These are phyloP conservation scores for Xylogone sp. DNA, from an alignment of 2,329 filamentous ascomycete genomes.

Conservation along the genomic window DNA sequence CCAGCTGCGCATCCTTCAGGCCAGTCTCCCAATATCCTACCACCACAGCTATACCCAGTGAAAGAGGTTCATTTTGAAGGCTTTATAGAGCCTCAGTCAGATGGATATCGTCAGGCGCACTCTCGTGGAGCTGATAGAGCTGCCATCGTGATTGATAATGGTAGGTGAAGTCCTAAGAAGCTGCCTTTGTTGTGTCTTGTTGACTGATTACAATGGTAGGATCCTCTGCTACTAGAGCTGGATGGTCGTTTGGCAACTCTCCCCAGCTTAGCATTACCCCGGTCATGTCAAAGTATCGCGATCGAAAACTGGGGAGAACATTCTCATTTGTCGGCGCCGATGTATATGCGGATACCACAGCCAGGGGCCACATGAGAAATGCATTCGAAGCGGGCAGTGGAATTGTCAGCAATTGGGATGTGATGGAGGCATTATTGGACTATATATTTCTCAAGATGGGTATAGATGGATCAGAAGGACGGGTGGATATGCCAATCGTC, in stretches of 20 bases:
- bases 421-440: conserved; percentile 90
- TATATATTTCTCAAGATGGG: conserved; percentile 94
- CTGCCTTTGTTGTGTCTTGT: conserved; percentile 7
- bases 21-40: conserved; percentile 46
- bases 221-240: conserved; percentile 83
- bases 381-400: conserved; percentile 89
- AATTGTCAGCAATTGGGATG: conserved; percentile 96
- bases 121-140: conserved; percentile 51
- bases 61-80: conserved; percentile 60
- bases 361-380: conserved; percentile 83
- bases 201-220: conserved; percentile 47
- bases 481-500: conserved; percentile 81
- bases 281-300: conserved; percentile 91
- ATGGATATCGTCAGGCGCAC: conserved; percentile 63
- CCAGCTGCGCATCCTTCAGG: conserved; percentile 29
- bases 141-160: conserved; percentile 97
- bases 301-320: conserved; percentile 87
- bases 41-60: conserved; percentile 53
- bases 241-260: conserved; percentile 89
- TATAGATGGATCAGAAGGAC: conserved; percentile 69
- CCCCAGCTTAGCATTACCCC: conserved; percentile 80
- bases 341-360: conserved; percentile 91
- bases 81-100: conserved; percentile 48
- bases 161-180: conserved; percentile 40
- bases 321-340: conserved; percentile 91